Conservation (phyloP, 2,329 filamentous ascomycete species). For the Pseudogymnoascus sp. region DNA sequence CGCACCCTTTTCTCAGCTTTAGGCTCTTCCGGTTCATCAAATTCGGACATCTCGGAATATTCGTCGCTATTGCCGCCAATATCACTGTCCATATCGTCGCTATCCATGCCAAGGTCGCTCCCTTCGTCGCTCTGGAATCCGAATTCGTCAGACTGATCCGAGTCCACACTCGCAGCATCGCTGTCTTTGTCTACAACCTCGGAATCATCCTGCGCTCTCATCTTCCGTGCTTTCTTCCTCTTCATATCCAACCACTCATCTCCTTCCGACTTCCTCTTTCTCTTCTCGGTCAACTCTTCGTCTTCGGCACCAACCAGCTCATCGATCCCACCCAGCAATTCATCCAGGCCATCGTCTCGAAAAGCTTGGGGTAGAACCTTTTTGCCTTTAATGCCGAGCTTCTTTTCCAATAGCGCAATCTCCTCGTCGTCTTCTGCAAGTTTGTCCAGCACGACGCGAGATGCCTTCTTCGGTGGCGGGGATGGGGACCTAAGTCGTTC, state of each 20-base stretch:
- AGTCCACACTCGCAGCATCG: constrained; percentile 24
- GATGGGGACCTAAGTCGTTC: constrained; percentile 15
- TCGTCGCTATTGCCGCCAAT: constrained; percentile 18
- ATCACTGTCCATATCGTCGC: constrained; percentile 32
- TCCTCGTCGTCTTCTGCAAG: constrained; percentile 79
- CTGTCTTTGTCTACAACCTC: constrained; percentile 24
- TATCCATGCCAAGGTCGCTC: constrained; percentile 32
- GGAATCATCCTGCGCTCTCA: constrained; percentile 20
- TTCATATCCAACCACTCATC: constrained; percentile 56
- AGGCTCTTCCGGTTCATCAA: constrained; percentile 25
- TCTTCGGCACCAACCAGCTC: constrained; percentile 42
- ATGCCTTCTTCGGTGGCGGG: constrained; percentile 16
- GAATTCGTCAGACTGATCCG: constrained; percentile 20
- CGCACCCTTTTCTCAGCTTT: constrained; percentile 41
- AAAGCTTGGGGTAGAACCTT: constrained; percentile 68
- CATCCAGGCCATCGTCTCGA: constrained; percentile 74
- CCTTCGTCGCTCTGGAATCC: constrained; percentile 18
- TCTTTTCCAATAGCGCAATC: constrained; percentile 81
- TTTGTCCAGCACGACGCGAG: constrained; percentile 46
- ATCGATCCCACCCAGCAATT: constrained; percentile 64
- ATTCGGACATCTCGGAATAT: constrained; percentile 25
- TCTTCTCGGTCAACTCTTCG: constrained; percentile 38
- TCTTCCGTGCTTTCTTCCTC: constrained; percentile 39
- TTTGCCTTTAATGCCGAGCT: constrained; percentile 69
- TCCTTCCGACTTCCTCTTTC: constrained; percentile 51